Evolutionary conservation across 768 basidiomycete species (phyloP).

Genomic region (Trametes cingulata): DNA sequence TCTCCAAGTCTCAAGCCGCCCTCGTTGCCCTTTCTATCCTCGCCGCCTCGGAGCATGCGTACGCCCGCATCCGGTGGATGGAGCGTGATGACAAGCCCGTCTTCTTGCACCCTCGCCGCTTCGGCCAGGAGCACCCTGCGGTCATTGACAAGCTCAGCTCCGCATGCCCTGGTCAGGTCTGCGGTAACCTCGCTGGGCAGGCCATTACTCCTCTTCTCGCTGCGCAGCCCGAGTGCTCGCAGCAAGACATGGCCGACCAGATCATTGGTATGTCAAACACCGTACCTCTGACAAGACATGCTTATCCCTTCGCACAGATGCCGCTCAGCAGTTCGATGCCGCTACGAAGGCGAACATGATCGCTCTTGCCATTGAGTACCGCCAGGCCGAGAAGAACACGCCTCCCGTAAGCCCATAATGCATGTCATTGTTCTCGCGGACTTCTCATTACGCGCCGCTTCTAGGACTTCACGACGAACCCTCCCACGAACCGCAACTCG

Average conservation of each 20-base stretch:
- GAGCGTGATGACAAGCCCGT: conserved; percentile 50
- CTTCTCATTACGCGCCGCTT: neutral
- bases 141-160: conserved; percentile 45
- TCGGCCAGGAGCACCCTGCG: conserved; percentile 51
- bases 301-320: conserved; percentile 37
- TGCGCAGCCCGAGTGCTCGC: conserved; percentile 51
- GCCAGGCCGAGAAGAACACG: conserved; percentile 61
- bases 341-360: conserved; percentile 54
- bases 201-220: conserved; percentile 56
- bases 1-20: conserved; percentile 23
- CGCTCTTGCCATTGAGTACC: conserved; percentile 51
- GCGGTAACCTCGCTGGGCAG: conserved; percentile 48
- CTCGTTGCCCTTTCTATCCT: conserved; percentile 26
- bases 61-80: conserved; percentile 44
- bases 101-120: conserved; percentile 52
- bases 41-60: conserved; percentile 22
- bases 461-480: conserved; percentile 55
- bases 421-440: neutral
- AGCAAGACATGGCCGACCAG: conserved; percentile 57
- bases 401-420: conserved; percentile 44
- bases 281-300: neutral
- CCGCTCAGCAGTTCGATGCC: conserved; percentile 51
- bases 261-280: conserved; percentile 48
- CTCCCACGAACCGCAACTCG: conserved; percentile 51
- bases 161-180: conserved; percentile 52